phyloP scores from a whole-genome alignment of 176 grass and related monocot genomes.

The Oropetium thomaeum region DNA sequence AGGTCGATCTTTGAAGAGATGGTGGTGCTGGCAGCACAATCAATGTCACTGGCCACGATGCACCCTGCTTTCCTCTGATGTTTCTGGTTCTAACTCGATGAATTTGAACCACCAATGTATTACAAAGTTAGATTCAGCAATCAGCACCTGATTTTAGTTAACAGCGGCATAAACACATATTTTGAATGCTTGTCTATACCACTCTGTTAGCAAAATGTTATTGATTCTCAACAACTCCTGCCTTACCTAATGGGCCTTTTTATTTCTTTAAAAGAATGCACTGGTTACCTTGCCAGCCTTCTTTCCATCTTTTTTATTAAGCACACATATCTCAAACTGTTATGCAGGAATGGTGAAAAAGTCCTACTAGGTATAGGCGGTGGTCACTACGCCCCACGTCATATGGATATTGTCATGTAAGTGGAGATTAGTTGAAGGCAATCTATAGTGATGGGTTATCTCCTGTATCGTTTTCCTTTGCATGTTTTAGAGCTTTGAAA shows the following conservation, averaged over 20 bases:
- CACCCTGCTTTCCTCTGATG: neutral
- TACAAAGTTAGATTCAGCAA: no score
- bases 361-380: conserved; percentile 88
- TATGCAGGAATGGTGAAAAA: conserved; percentile 63
- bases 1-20: no score
- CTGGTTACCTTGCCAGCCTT: neutral
- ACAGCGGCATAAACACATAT: neutral
- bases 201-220: neutral
- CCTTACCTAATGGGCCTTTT: neutral
- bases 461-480: neutral
- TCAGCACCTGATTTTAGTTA: no score
- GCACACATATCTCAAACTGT: conserved; percentile 12
- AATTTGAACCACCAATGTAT: neutral
- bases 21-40: no score
- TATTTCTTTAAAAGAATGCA: conserved; percentile 4
- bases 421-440: conserved; percentile 7
- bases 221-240: neutral
- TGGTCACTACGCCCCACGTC: conserved; percentile 90
- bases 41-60: no score
- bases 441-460: neutral
- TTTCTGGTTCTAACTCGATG: neutral
- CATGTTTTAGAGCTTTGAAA: neutral
- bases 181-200: neutral
- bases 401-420: conserved; percentile 84
- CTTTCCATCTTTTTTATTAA: neutral